Percentiles rank a stretch among this genome's conserved stretches.
phyloP scores from a whole-genome alignment of 1,284 basidiomycete genomes.

The Ganoderma meredithae region DNA sequence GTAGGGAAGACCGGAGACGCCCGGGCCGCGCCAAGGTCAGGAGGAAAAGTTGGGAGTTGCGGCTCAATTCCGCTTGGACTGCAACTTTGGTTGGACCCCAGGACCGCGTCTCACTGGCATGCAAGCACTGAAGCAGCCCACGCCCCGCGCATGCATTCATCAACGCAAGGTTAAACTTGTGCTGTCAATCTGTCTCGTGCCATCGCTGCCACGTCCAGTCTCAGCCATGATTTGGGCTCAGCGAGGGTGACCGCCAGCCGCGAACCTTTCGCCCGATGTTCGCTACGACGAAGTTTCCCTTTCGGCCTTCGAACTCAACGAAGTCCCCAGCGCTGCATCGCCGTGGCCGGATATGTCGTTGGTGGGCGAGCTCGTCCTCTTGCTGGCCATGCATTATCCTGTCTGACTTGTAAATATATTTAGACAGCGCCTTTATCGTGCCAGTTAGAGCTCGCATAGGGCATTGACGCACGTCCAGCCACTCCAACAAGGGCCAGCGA shows the following conservation, averaged over 20 bases:
- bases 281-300: slow-evolving; percentile 2
- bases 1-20: neutral
- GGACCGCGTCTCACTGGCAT: neutral
- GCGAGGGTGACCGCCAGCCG: neutral
- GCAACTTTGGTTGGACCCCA: neutral
- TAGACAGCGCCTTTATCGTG: slow-evolving; percentile 2
- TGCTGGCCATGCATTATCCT: neutral
- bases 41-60: neutral
- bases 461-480: neutral
- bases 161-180: slow-evolving; percentile 25
- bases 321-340: slow-evolving; percentile 1
- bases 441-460: slow-evolving; percentile 7
- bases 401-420: neutral
- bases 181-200: slow-evolving; percentile 31
- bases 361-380: neutral
- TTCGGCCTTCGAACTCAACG: neutral
- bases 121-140: neutral
- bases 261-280: slow-evolving; percentile 7
- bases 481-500: neutral
- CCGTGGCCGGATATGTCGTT: neutral
- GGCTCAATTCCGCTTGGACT: neutral
- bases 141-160: slow-evolving; percentile 8
- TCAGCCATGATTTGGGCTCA: neutral
- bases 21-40: neutral
- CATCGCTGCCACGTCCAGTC: slow-evolving; percentile 12